phyloP scores from a whole-genome alignment of 371 early-diverging fungal species.

The Ecytonucleospora hepatopenaei region DNA sequence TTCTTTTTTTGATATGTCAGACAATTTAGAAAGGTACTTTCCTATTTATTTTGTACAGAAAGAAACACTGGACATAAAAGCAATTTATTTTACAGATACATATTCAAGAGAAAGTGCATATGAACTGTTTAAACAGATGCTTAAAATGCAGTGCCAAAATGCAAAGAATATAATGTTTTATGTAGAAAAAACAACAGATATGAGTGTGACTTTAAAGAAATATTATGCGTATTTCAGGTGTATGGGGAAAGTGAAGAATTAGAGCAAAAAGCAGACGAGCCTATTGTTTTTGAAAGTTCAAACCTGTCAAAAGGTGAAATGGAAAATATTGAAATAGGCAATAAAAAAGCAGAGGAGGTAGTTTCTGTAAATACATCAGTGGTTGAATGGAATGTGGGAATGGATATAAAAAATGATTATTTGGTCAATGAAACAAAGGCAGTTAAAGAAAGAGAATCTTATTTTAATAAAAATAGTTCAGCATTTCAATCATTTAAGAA shows the following conservation, averaged over 20 bases:
- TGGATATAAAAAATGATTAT: background rate
- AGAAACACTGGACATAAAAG: background rate
- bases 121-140: background rate
- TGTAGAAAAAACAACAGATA: background rate
- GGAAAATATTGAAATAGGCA: too few species aligned
- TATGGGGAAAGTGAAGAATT: too few species aligned
- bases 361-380: background rate
- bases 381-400: background rate
- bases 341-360: too few species aligned
- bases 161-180: background rate
- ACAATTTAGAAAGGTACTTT: conserved; percentile 1
- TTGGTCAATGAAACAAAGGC: background rate
- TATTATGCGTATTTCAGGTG: too few species aligned
- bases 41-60: conserved; percentile 26
- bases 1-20: conserved; percentile 17
- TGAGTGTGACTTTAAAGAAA: too few species aligned
- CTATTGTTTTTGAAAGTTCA: too few species aligned
- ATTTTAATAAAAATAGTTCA: background rate
- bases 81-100: conserved; percentile 35
- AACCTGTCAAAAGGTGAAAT: too few species aligned
- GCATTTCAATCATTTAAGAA: too few species aligned
- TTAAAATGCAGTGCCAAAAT: background rate
- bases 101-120: conserved; percentile 22
- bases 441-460: background rate
- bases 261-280: too few species aligned